These are phyloP conservation scores for Neofusicoccum parvum DNA, from an alignment of 2,329 filamentous ascomycete species.

Conservation along the genomic window DNA sequence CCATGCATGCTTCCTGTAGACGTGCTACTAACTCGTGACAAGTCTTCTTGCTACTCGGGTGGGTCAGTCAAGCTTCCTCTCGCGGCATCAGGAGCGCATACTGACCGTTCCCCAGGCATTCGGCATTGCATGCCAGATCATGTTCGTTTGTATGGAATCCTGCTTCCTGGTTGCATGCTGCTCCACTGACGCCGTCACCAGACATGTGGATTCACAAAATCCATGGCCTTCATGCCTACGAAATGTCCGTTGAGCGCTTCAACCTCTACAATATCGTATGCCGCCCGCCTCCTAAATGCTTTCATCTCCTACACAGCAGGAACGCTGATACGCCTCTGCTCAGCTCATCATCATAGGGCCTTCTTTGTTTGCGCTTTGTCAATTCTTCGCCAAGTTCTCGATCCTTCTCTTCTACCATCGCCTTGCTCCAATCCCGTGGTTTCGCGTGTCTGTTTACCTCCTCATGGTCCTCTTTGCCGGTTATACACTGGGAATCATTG, in stretches of 20 bases:
- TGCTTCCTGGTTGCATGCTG: no score
- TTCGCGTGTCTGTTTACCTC: conserved; percentile 14
- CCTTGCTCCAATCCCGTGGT: conserved; percentile 24
- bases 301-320: no score
- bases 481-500: conserved; percentile 27
- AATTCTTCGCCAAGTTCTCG: conserved; percentile 26
- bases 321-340: no score
- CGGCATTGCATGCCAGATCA: background rate
- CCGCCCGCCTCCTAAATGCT: background rate
- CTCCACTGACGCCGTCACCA: background rate
- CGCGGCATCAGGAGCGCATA: background rate
- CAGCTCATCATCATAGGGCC: conserved; percentile 23
- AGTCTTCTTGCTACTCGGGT: background rate
- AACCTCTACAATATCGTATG: conserved; percentile 20
- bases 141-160: background rate
- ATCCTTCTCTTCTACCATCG: conserved; percentile 27
- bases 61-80: background rate
- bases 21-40: background rate
- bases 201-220: conserved; percentile 8
- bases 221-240: conserved; percentile 28
- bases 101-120: background rate
- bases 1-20: background rate
- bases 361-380: conserved; percentile 22
- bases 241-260: conserved; percentile 26
- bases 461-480: conserved; percentile 26